phyloP scores from a whole-genome alignment of 306 rosid genomes.

The Cucumis sativus region DNA sequence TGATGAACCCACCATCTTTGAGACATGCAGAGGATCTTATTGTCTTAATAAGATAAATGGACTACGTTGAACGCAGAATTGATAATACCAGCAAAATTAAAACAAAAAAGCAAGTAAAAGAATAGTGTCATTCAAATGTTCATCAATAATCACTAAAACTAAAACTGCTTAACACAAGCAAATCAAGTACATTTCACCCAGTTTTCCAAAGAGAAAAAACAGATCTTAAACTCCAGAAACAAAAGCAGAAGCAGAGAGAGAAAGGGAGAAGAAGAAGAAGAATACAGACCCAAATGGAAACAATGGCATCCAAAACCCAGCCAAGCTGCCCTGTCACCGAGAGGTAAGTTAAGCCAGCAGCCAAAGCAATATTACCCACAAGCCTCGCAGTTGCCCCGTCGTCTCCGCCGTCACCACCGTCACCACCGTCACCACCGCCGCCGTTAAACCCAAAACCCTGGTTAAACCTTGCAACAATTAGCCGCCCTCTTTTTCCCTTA shows the following conservation, averaged over 20 bases:
- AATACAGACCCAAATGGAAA: conserved; percentile 80
- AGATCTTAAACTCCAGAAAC: background rate
- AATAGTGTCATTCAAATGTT: background rate
- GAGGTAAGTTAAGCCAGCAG: conserved; percentile 82
- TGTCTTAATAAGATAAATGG: too few relatives aligned
- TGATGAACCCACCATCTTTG: too few relatives aligned
- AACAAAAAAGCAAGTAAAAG: background rate
- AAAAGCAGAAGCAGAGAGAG: background rate
- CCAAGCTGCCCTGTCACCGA: conserved; percentile 95
- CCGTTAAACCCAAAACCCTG: conserved; percentile 71
- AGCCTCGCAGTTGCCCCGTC: conserved; percentile 59
- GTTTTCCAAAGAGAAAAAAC: background rate
- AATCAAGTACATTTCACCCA: background rate
- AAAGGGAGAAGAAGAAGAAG: conserved; percentile 2
- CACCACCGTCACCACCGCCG: conserved; percentile 61
- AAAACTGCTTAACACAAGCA: background rate
- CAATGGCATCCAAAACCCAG: conserved; percentile 92
- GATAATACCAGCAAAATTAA: background rate
- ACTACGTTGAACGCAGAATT: background rate
- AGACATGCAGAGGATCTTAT: too few relatives aligned
- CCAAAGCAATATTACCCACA: conserved; percentile 75
- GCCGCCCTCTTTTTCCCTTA: conserved; percentile 39
- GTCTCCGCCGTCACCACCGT: conserved; percentile 35
- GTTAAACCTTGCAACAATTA: conserved; percentile 52
- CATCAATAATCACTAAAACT: background rate